Conservation (phyloP, 441 rosid species). For the Viola pubescens region DNA sequence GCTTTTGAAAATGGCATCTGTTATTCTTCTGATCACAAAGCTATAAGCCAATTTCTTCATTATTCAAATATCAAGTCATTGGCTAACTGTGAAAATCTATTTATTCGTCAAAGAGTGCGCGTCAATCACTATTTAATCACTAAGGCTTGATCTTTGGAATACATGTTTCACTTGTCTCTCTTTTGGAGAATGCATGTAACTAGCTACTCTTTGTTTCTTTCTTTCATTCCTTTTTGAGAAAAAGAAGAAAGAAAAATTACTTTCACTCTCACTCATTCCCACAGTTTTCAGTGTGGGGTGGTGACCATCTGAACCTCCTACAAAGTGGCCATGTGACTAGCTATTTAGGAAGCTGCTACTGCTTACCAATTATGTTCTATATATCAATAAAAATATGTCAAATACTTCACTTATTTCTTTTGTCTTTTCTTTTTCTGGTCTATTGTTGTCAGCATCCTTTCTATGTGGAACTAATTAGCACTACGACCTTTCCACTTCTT, state of each 20-base stretch:
- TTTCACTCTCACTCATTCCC: too few species aligned
- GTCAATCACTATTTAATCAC: background rate
- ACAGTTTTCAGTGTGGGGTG: too few species aligned
- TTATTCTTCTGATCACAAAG: too few species aligned
- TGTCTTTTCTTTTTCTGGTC: background rate
- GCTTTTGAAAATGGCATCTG: too few species aligned
- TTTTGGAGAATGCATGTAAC: background rate
- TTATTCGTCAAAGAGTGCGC: background rate
- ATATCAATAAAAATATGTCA: background rate
- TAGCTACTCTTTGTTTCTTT: too few species aligned
- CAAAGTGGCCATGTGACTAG: too few species aligned
- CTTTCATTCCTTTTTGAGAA: too few species aligned
- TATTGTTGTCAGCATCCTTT: conserved; percentile 1
- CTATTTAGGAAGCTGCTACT: too few species aligned
- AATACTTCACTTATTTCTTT: background rate
- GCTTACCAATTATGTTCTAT: too few species aligned
- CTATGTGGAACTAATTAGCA: background rate
- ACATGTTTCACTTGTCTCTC: background rate
- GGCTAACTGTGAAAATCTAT: background rate
- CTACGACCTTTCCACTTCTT: conserved; percentile 16
- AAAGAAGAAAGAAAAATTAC: too few species aligned
- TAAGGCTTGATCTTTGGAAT: conserved; percentile 1
- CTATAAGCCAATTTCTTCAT: background rate
- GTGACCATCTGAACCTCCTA: too few species aligned
- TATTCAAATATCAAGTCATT: background rate